These are phyloP conservation scores for Starmerella vaccinii DNA, from an alignment of 805 yeast genomes.

Conservation along the genomic window DNA sequence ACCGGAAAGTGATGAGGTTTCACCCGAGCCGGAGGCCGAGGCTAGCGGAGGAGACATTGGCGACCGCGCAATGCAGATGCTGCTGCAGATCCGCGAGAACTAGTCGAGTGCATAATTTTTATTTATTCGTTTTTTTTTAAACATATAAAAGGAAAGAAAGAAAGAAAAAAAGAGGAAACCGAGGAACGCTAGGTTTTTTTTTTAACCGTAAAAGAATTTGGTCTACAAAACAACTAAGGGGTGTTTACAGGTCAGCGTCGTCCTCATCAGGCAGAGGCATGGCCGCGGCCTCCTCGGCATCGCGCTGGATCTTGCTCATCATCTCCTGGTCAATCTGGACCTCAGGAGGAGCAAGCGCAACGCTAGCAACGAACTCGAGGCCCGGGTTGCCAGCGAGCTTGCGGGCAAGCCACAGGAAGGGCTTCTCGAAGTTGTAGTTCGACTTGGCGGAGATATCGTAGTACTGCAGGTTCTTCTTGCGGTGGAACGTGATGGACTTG, in stretches of 20 bases:
- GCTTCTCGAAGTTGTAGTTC: slow-evolving; percentile 98
- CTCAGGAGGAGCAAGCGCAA: slow-evolving; percentile 99
- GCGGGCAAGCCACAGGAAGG: slow-evolving; percentile 99
- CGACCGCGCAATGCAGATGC: slow-evolving; percentile 19
- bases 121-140: background rate
- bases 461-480: slow-evolving; percentile 99
- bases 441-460: slow-evolving; percentile 99
- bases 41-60: slow-evolving; percentile 10
- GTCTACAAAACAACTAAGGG: background rate
- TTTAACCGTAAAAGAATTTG: too few species aligned
- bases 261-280: slow-evolving; percentile 99
- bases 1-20: background rate
- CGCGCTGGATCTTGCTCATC: slow-evolving; percentile 98
- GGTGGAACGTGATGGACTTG: slow-evolving; percentile 99
- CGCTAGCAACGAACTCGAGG: slow-evolving; percentile 97
- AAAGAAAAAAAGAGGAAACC: background rate
- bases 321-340: slow-evolving; percentile 92
- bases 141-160: too few species aligned
- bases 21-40: slow-evolving; percentile 5
- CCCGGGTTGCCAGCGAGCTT: slow-evolving; percentile 96
- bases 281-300: slow-evolving; percentile 98
- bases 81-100: slow-evolving; percentile 8
- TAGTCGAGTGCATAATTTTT: slow-evolving; percentile 1
- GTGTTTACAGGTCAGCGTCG: slow-evolving; percentile 86
- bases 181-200: too few species aligned